A percentile compares a stretch with the other conserved stretches of the same genome.
Evolutionary conservation across 306 rosid genomes (phyloP).

Genomic region (Oxytropis ochrocephala): DNA sequence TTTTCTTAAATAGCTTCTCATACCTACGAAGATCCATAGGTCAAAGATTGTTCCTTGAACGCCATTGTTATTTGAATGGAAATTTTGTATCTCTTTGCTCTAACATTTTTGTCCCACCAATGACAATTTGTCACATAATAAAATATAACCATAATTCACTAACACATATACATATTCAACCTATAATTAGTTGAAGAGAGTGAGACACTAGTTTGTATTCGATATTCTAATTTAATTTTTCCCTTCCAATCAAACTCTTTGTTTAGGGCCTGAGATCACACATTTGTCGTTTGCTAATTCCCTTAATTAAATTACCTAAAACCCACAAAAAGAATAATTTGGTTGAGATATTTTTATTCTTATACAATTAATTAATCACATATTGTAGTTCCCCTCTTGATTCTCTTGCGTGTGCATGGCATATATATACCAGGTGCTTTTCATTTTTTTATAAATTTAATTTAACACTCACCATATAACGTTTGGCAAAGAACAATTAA

Average conservation of each 20-base stretch:
- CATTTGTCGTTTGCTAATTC: conserved; percentile 28
- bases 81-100: too few relatives aligned
- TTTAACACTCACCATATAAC: conserved; percentile 5
- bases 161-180: too few relatives aligned
- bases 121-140: too few relatives aligned
- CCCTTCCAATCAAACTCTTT: conserved; percentile 34
- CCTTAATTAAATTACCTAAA: background rate
- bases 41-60: conserved; percentile 66
- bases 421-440: conserved; percentile 32
- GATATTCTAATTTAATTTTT: conserved; percentile 3
- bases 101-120: too few relatives aligned
- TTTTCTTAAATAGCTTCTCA: conserved; percentile 31
- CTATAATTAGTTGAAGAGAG: too few relatives aligned
- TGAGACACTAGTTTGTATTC: too few relatives aligned
- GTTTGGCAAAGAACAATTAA: conserved; percentile 3
- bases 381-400: conserved; percentile 1
- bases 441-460: background rate
- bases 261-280: conserved; percentile 23
- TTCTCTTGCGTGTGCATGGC: conserved; percentile 44
- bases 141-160: too few relatives aligned
- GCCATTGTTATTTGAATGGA: background rate
- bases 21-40: conserved; percentile 61
- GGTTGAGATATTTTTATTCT: conserved; percentile 4
- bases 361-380: background rate
- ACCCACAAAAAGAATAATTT: conserved; percentile 11